Evolutionary conservation across 2,329 filamentous ascomycete genomes (phyloP).

Genomic region (Zasmidium cellare): DNA sequence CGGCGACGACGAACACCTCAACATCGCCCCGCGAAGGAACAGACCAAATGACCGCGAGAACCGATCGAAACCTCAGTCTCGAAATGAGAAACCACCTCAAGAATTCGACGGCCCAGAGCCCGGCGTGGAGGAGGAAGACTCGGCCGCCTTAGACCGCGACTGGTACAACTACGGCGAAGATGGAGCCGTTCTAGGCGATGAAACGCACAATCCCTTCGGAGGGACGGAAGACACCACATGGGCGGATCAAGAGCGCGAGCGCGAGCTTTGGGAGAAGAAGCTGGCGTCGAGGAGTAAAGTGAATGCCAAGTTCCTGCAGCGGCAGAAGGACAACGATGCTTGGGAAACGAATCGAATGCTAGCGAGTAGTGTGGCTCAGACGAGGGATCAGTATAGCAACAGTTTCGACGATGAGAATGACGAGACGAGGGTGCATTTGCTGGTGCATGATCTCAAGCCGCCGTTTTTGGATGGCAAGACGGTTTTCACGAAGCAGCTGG

Average conservation of each 20-base stretch:
- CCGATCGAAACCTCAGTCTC: slow-evolving; percentile 29
- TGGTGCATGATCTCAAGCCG: slow-evolving; percentile 90
- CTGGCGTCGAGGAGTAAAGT: slow-evolving; percentile 43
- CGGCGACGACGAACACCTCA: slow-evolving; percentile 53
- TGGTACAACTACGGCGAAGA: slow-evolving; percentile 91
- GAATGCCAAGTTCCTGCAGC: slow-evolving; percentile 75
- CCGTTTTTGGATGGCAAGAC: slow-evolving; percentile 94
- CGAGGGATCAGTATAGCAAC: slow-evolving; percentile 68
- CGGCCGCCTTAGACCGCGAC: slow-evolving; percentile 77
- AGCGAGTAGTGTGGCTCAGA: slow-evolving; percentile 90
- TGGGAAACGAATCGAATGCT: slow-evolving; percentile 99
- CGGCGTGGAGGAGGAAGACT: slow-evolving; percentile 64
- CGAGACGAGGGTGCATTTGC: slow-evolving; percentile 79
- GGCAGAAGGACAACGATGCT: slow-evolving; percentile 91
- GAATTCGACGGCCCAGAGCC: slow-evolving; percentile 63
- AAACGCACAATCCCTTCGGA: slow-evolving; percentile 89
- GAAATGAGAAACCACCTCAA: neutral
- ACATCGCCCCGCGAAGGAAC: slow-evolving; percentile 48
- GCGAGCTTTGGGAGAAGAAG: slow-evolving; percentile 77
- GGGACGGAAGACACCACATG: slow-evolving; percentile 66
- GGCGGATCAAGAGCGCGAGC: slow-evolving; percentile 74
- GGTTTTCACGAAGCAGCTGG: slow-evolving; percentile 95
- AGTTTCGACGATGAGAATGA: slow-evolving; percentile 86
- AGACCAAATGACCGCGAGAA: slow-evolving; percentile 40
- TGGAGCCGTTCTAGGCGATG: slow-evolving; percentile 81